Percentiles rank a stretch among this genome's conserved stretches.
phyloP scores from a whole-genome alignment of 2,329 filamentous ascomycete genomes.

The Dactylonectria macrodidyma region DNA sequence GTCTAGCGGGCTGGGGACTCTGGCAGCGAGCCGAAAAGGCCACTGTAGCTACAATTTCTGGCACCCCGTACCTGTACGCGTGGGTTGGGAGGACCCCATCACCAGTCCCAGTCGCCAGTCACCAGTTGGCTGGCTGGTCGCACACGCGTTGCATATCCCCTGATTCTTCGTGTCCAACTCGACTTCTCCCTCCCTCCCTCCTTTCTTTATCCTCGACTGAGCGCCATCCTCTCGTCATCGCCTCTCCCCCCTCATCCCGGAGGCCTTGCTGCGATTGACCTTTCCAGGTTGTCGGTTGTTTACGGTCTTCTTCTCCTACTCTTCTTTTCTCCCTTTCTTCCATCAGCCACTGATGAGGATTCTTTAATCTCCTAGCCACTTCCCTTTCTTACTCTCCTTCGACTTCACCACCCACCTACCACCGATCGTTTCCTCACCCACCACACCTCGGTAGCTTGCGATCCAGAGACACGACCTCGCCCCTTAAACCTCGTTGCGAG shows the following conservation, averaged over 20 bases:
- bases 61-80: background rate
- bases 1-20: constrained; percentile 17
- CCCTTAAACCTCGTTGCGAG: constrained; percentile 25
- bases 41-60: constrained; percentile 58
- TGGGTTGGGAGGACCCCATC: constrained; percentile 25
- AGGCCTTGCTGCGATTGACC: constrained; percentile 38
- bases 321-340: constrained; percentile 27
- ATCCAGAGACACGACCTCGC: constrained; percentile 20
- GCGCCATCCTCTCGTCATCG: constrained; percentile 25
- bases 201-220: constrained; percentile 35
- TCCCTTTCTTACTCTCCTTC: constrained; percentile 38
- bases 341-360: constrained; percentile 41
- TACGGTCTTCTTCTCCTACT: constrained; percentile 30
- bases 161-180: constrained; percentile 35
- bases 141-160: constrained; percentile 40
- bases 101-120: constrained; percentile 32
- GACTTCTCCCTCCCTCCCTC: constrained; percentile 36
- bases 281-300: constrained; percentile 24
- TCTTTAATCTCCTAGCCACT: constrained; percentile 39
- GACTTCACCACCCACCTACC: constrained; percentile 8
- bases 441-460: constrained; percentile 30
- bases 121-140: constrained; percentile 12
- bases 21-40: constrained; percentile 50
- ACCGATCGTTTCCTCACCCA: constrained; percentile 22
- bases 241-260: constrained; percentile 31